Percentiles rank a stretch among this genome's conserved stretches.
Evolutionary conservation across 805 yeast genomes (phyloP).

Genomic region (Barnettozyma populi): DNA sequence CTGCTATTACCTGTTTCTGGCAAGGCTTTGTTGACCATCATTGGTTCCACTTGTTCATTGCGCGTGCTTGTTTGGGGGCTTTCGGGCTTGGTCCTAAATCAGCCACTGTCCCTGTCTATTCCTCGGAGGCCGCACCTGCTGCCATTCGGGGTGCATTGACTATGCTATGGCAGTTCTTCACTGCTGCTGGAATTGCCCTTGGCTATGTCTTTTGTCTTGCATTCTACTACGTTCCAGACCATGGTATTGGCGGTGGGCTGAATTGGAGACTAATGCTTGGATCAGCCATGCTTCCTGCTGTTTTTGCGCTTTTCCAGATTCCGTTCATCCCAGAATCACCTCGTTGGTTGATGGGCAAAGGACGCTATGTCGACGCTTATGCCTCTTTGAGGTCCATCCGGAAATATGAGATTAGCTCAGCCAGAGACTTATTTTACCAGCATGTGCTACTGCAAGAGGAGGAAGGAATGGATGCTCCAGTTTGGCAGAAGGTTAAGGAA

Average conservation of each 20-base stretch:
- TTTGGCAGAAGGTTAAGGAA: slow-evolving; percentile 43
- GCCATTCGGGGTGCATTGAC: slow-evolving; percentile 61
- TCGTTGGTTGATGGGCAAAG: slow-evolving; percentile 73
- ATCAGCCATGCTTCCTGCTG: slow-evolving; percentile 63
- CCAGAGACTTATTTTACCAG: slow-evolving; percentile 67
- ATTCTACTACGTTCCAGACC: slow-evolving; percentile 46
- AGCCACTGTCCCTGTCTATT: slow-evolving; percentile 71
- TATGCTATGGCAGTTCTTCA: slow-evolving; percentile 70
- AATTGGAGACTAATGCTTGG: slow-evolving; percentile 71
- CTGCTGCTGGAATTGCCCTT: slow-evolving; percentile 70
- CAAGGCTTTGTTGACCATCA: slow-evolving; percentile 49
- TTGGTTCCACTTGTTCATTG: slow-evolving; percentile 67
- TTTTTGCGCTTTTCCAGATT: slow-evolving; percentile 52
- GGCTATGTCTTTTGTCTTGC: slow-evolving; percentile 65
- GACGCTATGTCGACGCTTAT: slow-evolving; percentile 53
- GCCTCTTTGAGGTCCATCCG: slow-evolving; percentile 46
- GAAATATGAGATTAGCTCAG: slow-evolving; percentile 50
- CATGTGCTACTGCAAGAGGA: slow-evolving; percentile 61
- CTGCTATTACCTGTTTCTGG: slow-evolving; percentile 63
- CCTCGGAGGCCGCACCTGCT: slow-evolving; percentile 62
- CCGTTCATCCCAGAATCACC: slow-evolving; percentile 73
- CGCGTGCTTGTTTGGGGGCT: slow-evolving; percentile 55
- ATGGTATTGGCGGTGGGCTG: slow-evolving; percentile 34
- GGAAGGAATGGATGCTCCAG: slow-evolving; percentile 43
- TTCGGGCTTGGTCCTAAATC: slow-evolving; percentile 68